Conservation (phyloP, 306 rosid species). For the Prunus fruticosa region DNA sequence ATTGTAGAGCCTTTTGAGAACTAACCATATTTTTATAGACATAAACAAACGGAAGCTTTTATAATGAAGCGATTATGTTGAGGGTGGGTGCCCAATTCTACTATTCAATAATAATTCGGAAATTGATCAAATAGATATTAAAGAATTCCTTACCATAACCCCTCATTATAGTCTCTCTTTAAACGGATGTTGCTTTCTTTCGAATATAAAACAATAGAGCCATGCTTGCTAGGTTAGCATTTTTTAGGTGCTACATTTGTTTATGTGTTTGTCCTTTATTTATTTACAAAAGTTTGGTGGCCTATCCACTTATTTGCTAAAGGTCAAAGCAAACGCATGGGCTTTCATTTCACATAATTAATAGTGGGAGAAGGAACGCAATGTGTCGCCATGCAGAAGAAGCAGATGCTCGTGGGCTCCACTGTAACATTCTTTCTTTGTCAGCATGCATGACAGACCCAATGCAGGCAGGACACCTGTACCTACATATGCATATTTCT, state of each 20-base stretch:
- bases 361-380: neutral
- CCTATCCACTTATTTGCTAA: neutral
- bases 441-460: neutral
- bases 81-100: too few relatives aligned
- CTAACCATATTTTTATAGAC: too few relatives aligned
- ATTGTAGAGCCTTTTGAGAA: too few relatives aligned
- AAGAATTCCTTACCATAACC: too few relatives aligned
- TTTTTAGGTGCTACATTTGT: neutral
- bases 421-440: neutral
- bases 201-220: neutral
- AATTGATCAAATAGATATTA: too few relatives aligned
- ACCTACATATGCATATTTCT: neutral
- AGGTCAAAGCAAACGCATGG: neutral
- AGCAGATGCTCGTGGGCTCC: conserved; percentile 8
- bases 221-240: neutral
- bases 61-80: too few relatives aligned
- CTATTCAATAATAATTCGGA: too few relatives aligned
- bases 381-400: conserved; percentile 2
- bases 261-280: neutral
- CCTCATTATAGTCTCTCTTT: too few relatives aligned
- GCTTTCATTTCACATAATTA: neutral
- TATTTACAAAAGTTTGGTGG: neutral
- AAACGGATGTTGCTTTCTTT: too few relatives aligned
- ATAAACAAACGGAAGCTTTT: too few relatives aligned
- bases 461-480: neutral